Evolutionary conservation across 23 red algal genomes (phyloP).

Genomic region (Chondrus crispus): DNA sequence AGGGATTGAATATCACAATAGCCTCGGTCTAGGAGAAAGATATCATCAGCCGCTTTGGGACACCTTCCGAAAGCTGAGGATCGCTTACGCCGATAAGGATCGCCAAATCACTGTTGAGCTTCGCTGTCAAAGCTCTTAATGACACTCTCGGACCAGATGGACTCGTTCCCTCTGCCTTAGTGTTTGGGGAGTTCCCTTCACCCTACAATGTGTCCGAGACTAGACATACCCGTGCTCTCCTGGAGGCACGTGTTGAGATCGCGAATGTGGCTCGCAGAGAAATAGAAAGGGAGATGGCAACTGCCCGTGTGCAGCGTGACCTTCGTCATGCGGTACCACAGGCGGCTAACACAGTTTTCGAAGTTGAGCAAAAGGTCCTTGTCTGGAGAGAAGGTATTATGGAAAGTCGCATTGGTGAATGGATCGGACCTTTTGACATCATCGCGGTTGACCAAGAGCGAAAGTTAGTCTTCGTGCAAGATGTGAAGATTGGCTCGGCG

Average conservation of each 20-base stretch:
- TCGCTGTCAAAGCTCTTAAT: slow-evolving; percentile 11
- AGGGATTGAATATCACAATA: neutral
- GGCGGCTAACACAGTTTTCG: neutral
- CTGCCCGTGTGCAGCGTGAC: neutral
- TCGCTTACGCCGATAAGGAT: no score
- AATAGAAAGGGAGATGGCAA: slow-evolving; percentile 5
- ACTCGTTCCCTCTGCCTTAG: neutral
- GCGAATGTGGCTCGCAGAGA: neutral
- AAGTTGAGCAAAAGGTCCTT: neutral
- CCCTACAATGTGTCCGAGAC: neutral
- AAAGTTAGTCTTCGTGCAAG: slow-evolving; percentile 3
- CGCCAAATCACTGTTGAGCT: neutral
- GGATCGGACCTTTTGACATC: slow-evolving; percentile 10
- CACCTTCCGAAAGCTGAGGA: neutral
- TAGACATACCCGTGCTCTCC: neutral
- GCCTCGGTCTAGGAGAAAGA: neutral
- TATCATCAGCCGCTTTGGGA: neutral
- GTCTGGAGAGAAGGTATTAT: neutral
- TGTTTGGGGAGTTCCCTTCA: neutral
- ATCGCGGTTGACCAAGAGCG: neutral
- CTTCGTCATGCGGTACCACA: neutral
- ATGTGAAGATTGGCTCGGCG: neutral
- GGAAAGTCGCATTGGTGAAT: neutral
- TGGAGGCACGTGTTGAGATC: neutral
- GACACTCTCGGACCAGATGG: slow-evolving; percentile 28